Conservation (phyloP, 345 rosid species). For the Acer campestre region DNA sequence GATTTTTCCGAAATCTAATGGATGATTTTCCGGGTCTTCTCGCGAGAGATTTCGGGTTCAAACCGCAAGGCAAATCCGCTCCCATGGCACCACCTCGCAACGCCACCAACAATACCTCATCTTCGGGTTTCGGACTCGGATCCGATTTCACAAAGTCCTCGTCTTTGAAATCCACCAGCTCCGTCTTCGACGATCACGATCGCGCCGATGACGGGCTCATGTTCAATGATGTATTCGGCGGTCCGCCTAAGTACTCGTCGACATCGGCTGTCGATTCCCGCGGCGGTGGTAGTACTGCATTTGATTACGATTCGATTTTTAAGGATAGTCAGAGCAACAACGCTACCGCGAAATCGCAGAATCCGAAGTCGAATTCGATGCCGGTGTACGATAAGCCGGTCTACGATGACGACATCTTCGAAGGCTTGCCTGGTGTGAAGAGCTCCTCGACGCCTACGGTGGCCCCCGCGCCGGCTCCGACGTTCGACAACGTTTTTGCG, state of each 20-base stretch:
- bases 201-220: constrained; percentile 24
- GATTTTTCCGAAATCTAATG: constrained; percentile 33
- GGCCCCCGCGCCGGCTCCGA: constrained; percentile 24
- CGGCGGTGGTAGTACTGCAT: constrained; percentile 28
- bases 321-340: constrained; percentile 34
- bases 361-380: constrained; percentile 33
- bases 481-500: constrained; percentile 45
- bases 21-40: constrained; percentile 70
- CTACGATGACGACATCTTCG: constrained; percentile 70
- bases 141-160: constrained; percentile 37
- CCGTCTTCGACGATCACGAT: constrained; percentile 51
- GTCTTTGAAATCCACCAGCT: constrained; percentile 33
- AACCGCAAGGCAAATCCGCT: constrained; percentile 76
- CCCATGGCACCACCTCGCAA: constrained; percentile 66
- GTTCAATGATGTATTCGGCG: constrained; percentile 57
- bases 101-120: constrained; percentile 22
- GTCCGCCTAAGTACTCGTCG: constrained; percentile 51
- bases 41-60: constrained; percentile 63
- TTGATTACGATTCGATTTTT: constrained; percentile 54
- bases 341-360: constrained; percentile 1
- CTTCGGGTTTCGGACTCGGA: constrained; percentile 35
- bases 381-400: constrained; percentile 75
- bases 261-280: constrained; percentile 35
- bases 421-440: constrained; percentile 67
- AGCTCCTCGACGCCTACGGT: constrained; percentile 28